Evolutionary conservation across 202 grass and related monocot species (phyloP), one percentile per base, ranked within the genome.

Genomic region (Bolboschoenoplectus hybrid): DNA sequence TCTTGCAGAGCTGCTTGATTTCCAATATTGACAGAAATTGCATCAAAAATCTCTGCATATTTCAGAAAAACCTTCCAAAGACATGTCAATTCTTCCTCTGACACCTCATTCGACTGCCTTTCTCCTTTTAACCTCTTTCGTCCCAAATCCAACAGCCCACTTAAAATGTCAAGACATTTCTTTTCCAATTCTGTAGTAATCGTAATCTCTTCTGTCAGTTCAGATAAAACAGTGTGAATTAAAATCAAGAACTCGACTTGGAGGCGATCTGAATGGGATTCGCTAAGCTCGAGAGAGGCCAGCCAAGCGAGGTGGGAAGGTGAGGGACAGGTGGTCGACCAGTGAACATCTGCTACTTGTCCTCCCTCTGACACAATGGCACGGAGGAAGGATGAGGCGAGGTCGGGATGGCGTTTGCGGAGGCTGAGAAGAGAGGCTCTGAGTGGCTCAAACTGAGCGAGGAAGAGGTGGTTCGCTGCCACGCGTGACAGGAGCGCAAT

Each of bases 261-360:
- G 63, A 94, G 57, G 60, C 90, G 90, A 69, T 95, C 89, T 13
- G 89, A 88, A 1, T 89, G 74, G 16, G 87, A 80, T 36, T 89
- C 87, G 12, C 85, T 79, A 67, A 98, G 96, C 90, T 98, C 96
- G 5, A 98, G 89, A 50, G 86, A 86, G 63, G 93, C 89, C 61
- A 98, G 90, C 96, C 96, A 98, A 16, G 93, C 90, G 61, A 98
- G 93, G 82, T 95, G 96, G 47, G 96, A 94, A 6, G 96, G 88
- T 19, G 93, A 95, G 55, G 84, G 68, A 50, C 96, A 98, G 17
- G 90, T 81, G 7, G 63, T 85, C 53, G 96, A 95, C 90, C 91
- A 95, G 81, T 92, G 91, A 68, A 98, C 90, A 43, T 85, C 90
- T 7, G 88, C 71, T 62, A 98, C 69, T 58, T 92, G 88, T 14